Evolutionary conservation across 805 yeast genomes (phyloP).

Genomic region (Kregervanrija fluxuum): DNA sequence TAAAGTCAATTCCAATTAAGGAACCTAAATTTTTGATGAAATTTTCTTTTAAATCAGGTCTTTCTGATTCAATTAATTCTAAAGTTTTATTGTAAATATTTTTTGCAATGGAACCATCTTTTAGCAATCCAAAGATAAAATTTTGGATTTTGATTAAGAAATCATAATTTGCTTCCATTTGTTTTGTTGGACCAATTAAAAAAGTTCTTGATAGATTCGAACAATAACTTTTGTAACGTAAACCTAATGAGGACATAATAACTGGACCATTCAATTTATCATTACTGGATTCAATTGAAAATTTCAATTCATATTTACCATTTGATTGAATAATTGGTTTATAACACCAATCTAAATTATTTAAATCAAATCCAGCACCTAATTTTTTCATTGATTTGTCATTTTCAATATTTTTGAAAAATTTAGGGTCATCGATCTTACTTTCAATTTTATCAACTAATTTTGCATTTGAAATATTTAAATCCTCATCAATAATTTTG

Average conservation of each 20-base stretch:
- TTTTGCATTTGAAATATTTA: slow-evolving; percentile 62
- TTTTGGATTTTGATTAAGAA: slow-evolving; percentile 64
- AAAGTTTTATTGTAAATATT: slow-evolving; percentile 59
- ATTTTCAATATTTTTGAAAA: slow-evolving; percentile 45
- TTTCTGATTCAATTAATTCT: slow-evolving; percentile 50
- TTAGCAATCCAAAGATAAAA: slow-evolving; percentile 51
- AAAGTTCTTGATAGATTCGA: slow-evolving; percentile 84
- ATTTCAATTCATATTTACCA: slow-evolving; percentile 73
- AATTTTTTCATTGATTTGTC: slow-evolving; percentile 43
- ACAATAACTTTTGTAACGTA: slow-evolving; percentile 83
- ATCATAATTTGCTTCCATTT: slow-evolving; percentile 73
- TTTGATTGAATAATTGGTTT: slow-evolving; percentile 89
- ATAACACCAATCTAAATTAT: slow-evolving; percentile 85
- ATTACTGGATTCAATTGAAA: slow-evolving; percentile 71
- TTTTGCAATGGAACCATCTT: slow-evolving; percentile 61
- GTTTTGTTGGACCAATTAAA: slow-evolving; percentile 79
- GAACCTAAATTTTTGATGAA: slow-evolving; percentile 82
- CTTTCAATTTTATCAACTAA: slow-evolving; percentile 71
- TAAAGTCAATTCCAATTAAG: slow-evolving; percentile 81
- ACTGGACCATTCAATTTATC: slow-evolving; percentile 67
- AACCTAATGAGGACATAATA: slow-evolving; percentile 75
- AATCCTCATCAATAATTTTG: slow-evolving; percentile 78
- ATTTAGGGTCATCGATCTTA: slow-evolving; percentile 72
- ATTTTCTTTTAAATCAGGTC: slow-evolving; percentile 56
- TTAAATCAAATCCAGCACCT: slow-evolving; percentile 67